These are phyloP conservation scores for Areca catechu DNA, from an alignment of 176 grass and related monocot species.

Conservation along the genomic window DNA sequence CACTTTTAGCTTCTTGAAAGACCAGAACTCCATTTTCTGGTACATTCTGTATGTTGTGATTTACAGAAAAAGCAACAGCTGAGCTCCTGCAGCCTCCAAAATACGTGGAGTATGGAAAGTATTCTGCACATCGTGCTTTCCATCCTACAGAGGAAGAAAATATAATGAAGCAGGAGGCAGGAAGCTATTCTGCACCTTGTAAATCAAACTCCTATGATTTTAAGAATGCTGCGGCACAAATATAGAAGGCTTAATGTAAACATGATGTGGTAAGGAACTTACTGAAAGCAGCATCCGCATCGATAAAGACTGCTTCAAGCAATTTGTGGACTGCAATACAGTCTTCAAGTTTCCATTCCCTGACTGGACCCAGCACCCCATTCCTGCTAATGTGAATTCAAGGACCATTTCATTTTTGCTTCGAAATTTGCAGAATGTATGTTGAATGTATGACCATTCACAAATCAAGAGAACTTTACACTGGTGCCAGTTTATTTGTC, in stretches of 20 bases:
- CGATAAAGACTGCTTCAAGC: slow-evolving; percentile 49
- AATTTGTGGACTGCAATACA: slow-evolving; percentile 86
- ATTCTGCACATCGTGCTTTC: slow-evolving; percentile 63
- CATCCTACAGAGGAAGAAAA: slow-evolving; percentile 48
- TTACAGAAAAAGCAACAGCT: slow-evolving; percentile 23
- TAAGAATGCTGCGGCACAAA: no score
- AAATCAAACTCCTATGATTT: no score
- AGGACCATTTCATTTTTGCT: slow-evolving; percentile 3
- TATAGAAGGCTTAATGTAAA: no score
- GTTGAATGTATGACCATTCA: no score
- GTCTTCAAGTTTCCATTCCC: slow-evolving; percentile 68
- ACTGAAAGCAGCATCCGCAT: slow-evolving; percentile 62
- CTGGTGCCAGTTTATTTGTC: slow-evolving; percentile 43
- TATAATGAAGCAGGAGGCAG: slow-evolving; percentile 17
- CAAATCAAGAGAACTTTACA: slow-evolving; percentile 35
- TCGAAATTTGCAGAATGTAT: not conserved
- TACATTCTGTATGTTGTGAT: slow-evolving; percentile 29
- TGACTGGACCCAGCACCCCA: slow-evolving; percentile 40
- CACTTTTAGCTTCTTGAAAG: slow-evolving; percentile 21
- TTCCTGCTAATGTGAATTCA: slow-evolving; percentile 29
- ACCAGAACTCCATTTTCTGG: slow-evolving; percentile 71
- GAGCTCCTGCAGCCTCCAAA: slow-evolving; percentile 64
- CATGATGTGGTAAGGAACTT: slow-evolving; percentile 22
- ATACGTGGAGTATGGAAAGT: slow-evolving; percentile 82
- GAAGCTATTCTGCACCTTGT: no score